Conservation (phyloP, 2,329 filamentous ascomycete species). For the Aphanocladium album region DNA sequence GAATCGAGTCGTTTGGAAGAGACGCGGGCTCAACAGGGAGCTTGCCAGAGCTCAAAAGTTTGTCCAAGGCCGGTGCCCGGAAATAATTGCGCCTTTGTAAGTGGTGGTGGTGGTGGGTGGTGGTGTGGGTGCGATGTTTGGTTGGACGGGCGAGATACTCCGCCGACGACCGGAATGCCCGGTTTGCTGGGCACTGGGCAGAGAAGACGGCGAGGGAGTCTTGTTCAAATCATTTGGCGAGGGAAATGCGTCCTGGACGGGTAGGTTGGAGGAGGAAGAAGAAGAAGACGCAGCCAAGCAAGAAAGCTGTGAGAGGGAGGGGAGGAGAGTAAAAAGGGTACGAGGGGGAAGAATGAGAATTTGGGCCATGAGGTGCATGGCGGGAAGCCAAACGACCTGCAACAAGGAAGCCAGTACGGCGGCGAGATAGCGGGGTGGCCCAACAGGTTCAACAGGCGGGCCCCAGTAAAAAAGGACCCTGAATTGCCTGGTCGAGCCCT, state of each 20-base stretch:
- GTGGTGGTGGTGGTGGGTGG: neutral
- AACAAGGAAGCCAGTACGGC: neutral
- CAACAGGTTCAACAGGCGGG: neutral
- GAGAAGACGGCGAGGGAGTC: no score
- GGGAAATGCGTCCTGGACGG: neutral
- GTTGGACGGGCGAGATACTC: neutral
- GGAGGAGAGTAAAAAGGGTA: neutral
- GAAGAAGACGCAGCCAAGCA: neutral
- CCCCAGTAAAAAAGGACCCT: slow-evolving; percentile 8
- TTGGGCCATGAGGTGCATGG: neutral
- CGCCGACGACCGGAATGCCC: slow-evolving; percentile 3
- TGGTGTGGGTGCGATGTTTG: neutral
- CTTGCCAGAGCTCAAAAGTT: neutral
- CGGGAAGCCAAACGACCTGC: neutral
- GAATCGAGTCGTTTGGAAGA: neutral
- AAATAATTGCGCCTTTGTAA: neutral
- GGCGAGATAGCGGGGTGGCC: neutral
- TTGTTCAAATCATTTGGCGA: slow-evolving; percentile 1
- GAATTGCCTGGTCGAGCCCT: neutral
- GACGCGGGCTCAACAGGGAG: neutral
- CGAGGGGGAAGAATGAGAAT: neutral
- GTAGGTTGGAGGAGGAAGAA: neutral
- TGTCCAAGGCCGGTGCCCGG: neutral
- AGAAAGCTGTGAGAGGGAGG: neutral
- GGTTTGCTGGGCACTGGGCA: neutral